Evolutionary conservation across 306 rosid species (phyloP).

Genomic region (Cercis canadensis): DNA sequence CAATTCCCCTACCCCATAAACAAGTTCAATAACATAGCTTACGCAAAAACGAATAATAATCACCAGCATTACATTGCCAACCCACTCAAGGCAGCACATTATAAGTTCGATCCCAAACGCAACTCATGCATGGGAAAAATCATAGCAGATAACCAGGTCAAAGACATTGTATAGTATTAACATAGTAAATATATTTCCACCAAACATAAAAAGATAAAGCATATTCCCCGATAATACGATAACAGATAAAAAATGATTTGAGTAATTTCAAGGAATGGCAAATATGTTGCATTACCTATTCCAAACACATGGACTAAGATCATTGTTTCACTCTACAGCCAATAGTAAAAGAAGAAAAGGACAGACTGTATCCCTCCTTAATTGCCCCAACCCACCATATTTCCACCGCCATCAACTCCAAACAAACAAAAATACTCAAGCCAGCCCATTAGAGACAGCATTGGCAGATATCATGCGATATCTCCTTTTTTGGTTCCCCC

Average conservation of each 20-base stretch:
- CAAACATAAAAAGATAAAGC: no score
- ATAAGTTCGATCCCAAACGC: no score
- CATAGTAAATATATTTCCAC: no score
- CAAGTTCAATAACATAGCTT: no score
- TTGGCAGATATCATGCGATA: conserved; percentile 43
- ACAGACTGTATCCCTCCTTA: conserved; percentile 50
- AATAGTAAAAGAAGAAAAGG: conserved; percentile 41
- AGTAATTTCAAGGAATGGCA: conserved; percentile 37
- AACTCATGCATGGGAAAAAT: no score
- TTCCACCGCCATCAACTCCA: conserved; percentile 52
- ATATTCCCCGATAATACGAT: no score
- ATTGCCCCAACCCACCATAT: conserved; percentile 37
- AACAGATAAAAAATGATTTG: conserved; percentile 25
- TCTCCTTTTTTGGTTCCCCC: conserved; percentile 40
- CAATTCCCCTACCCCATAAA: no score
- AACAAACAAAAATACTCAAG: conserved; percentile 38
- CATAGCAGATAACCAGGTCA: no score
- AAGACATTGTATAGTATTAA: no score
- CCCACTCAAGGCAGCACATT: no score
- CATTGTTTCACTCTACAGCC: conserved; percentile 54
- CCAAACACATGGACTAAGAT: conserved; percentile 50
- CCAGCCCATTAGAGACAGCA: conserved; percentile 41
- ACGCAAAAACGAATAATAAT: no score
- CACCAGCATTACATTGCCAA: no score
- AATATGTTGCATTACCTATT: conserved; percentile 51